Conservation (phyloP, 257 asterid genomes). For the Solanum gracilifrons region DNA sequence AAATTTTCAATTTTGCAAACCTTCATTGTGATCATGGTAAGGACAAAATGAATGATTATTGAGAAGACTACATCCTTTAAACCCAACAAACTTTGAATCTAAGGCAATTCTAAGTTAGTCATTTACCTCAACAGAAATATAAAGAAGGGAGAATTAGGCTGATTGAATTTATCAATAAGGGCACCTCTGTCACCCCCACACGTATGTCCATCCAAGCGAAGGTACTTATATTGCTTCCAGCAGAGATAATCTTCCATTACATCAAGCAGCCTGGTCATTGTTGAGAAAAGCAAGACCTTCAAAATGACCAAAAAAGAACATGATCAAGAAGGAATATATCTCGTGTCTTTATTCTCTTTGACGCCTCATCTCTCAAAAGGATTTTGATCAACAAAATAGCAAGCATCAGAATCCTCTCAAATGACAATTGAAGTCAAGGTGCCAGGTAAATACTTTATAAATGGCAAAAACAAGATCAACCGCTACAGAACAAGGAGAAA, state of each 20-base stretch:
- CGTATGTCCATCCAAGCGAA: slow-evolving; percentile 97
- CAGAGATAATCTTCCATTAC: slow-evolving; percentile 97
- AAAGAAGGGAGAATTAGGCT: slow-evolving; percentile 83
- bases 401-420: background rate
- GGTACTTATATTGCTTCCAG: slow-evolving; percentile 91
- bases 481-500: background rate
- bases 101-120: background rate
- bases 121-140: slow-evolving; percentile 92
- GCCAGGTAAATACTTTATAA: background rate
- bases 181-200: slow-evolving; percentile 98
- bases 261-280: slow-evolving; percentile 98
- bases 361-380: background rate
- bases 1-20: background rate
- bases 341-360: background rate
- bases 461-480: background rate
- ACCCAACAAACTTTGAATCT: background rate
- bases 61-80: background rate
- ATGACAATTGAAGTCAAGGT: background rate
- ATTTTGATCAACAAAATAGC: background rate
- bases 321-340: background rate
- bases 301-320: background rate
- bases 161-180: slow-evolving; percentile 73
- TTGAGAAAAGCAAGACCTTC: slow-evolving; percentile 94
- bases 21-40: background rate
- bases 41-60: background rate